Percentiles rank a stretch among this genome's conserved stretches.
These are phyloP conservation scores for Suillus subalutaceus DNA, from an alignment of 768 basidiomycete genomes.

Conservation along the genomic window DNA sequence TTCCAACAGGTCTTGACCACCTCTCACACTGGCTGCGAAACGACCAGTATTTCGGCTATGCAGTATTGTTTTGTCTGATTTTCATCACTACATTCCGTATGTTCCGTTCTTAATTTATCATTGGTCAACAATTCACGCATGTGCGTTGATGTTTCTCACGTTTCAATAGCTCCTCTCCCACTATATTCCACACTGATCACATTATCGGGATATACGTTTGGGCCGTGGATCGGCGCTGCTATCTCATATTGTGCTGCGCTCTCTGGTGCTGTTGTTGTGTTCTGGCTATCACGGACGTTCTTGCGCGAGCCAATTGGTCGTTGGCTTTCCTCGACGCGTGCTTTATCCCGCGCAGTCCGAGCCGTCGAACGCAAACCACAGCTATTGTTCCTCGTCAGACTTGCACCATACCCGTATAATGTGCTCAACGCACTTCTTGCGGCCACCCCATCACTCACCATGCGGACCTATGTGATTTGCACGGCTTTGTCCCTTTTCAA, in stretches of 20 bases:
- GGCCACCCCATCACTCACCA: constrained; percentile 78
- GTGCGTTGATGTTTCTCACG: constrained; percentile 15
- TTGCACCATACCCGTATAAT: constrained; percentile 93
- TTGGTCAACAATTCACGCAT: constrained; percentile 14
- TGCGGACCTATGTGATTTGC: constrained; percentile 77
- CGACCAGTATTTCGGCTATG: constrained; percentile 73
- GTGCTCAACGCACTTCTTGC: constrained; percentile 95
- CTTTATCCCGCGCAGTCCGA: constrained; percentile 78
- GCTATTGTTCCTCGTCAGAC: constrained; percentile 87
- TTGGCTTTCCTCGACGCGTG: constrained; percentile 70
- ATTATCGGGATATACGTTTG: constrained; percentile 90
- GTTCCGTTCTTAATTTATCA: constrained; percentile 31
- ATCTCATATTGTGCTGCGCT: constrained; percentile 89
- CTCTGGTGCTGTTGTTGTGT: constrained; percentile 82
- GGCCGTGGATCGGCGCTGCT: constrained; percentile 79
- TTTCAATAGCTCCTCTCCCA: constrained; percentile 74
- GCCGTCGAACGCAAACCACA: constrained; percentile 88
- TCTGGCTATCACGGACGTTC: constrained; percentile 74
- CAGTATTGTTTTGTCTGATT: constrained; percentile 79
- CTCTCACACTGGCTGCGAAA: constrained; percentile 77
- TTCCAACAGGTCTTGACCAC: constrained; percentile 69
- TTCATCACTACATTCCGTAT: constrained; percentile 87
- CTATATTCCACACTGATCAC: constrained; percentile 93
- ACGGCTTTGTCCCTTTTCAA: constrained; percentile 88
- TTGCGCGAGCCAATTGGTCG: constrained; percentile 70